Conservation (phyloP, 192 early-diverging fungal species). For the Coemansia brasiliensis region DNA sequence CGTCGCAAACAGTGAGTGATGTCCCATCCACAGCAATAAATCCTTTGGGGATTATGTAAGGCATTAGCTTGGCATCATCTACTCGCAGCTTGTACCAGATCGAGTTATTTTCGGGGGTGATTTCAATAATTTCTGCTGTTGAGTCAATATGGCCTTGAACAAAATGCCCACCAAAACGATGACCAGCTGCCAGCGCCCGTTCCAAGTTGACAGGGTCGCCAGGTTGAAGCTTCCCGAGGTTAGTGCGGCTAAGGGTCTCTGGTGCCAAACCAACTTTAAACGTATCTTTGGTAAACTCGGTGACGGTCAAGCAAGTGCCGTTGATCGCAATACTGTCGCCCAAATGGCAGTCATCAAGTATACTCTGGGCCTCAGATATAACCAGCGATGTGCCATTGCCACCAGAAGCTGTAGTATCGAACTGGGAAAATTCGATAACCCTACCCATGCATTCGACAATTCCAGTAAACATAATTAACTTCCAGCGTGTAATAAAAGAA, state of each 20-base stretch:
- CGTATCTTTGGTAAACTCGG: conserved; percentile 74
- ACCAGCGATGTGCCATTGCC: conserved; percentile 87
- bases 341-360: conserved; percentile 82
- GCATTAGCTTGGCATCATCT: conserved; percentile 58
- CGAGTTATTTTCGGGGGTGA: conserved; percentile 87
- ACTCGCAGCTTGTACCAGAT: conserved; percentile 72
- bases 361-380: conserved; percentile 64
- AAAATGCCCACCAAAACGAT: conserved; percentile 95
- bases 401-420: conserved; percentile 76
- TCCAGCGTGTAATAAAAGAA: neutral
- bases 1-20: conserved; percentile 90
- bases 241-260: conserved; percentile 91
- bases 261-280: conserved; percentile 95
- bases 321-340: conserved; percentile 95
- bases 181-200: conserved; percentile 82
- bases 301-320: conserved; percentile 96
- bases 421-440: conserved; percentile 62
- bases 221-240: conserved; percentile 73
- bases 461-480: conserved; percentile 86
- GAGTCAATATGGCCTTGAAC: conserved; percentile 96
- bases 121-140: conserved; percentile 71
- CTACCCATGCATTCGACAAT: conserved; percentile 91
- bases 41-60: conserved; percentile 93
- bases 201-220: conserved; percentile 91
- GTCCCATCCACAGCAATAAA: conserved; percentile 93